Percentiles rank a stretch among this genome's conserved stretches.
Conservation (phyloP, 2,329 filamentous ascomycete species). For the Chrysosporium keratinophilum region DNA sequence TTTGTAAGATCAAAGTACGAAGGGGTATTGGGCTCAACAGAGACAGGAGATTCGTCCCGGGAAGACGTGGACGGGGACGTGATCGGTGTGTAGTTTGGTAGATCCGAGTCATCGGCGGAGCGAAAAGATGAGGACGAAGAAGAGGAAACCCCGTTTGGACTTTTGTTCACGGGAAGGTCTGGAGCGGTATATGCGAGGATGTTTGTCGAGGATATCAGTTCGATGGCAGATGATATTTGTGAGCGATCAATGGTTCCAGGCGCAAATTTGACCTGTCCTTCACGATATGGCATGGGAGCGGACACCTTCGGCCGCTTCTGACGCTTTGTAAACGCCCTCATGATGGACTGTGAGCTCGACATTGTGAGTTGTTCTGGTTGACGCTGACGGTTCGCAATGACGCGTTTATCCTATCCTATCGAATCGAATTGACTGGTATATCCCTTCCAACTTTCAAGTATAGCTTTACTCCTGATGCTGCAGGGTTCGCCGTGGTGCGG, state of each 20-base stretch:
- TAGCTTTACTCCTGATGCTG: background rate
- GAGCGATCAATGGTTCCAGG: conserved; percentile 38
- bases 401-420: background rate
- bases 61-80: conserved; percentile 40
- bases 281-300: conserved; percentile 35
- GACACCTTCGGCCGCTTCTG: conserved; percentile 39
- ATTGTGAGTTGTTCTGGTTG: conserved; percentile 19
- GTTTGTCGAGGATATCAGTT: conserved; percentile 88
- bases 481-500: background rate
- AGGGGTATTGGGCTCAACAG: conserved; percentile 46
- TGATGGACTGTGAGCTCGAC: conserved; percentile 29
- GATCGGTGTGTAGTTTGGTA: conserved; percentile 32
- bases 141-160: conserved; percentile 40
- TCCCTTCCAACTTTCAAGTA: background rate
- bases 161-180: conserved; percentile 46
- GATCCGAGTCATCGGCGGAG: conserved; percentile 52
- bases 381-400: background rate
- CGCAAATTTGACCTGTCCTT: conserved; percentile 36
- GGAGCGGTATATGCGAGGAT: conserved; percentile 92
- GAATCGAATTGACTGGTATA: background rate
- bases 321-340: conserved; percentile 41
- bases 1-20: conserved; percentile 32
- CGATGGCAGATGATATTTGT: conserved; percentile 72
- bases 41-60: conserved; percentile 35
- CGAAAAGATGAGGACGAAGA: conserved; percentile 44